A percentile compares a stretch with the other conserved stretches of the same genome.
Evolutionary conservation across 805 yeast genomes (phyloP).

Genomic region (Metschnikowia koreensis): DNA sequence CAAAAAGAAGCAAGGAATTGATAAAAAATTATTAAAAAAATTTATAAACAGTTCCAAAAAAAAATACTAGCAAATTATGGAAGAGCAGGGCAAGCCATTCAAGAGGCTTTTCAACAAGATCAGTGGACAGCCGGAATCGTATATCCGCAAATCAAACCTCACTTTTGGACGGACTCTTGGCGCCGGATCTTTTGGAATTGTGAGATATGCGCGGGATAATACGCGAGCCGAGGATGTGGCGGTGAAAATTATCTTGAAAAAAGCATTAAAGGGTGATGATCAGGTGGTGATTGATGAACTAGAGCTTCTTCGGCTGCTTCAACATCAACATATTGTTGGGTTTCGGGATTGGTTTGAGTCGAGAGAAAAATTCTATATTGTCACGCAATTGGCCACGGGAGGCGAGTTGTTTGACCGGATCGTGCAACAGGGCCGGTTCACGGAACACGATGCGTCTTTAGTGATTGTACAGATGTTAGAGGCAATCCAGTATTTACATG

Average conservation of each 20-base stretch:
- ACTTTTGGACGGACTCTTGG: slow-evolving; percentile 83
- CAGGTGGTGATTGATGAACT: slow-evolving; percentile 78
- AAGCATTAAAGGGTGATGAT: slow-evolving; percentile 77
- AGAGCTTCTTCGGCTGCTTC: slow-evolving; percentile 58
- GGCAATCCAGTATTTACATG: slow-evolving; percentile 79
- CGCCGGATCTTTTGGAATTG: slow-evolving; percentile 95
- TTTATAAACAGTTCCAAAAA: neutral
- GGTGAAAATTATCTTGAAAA: slow-evolving; percentile 81
- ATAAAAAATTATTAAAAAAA: neutral
- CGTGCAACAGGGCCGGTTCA: slow-evolving; percentile 73
- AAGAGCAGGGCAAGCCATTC: slow-evolving; percentile 12
- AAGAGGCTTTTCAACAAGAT: slow-evolving; percentile 50
- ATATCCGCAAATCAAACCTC: slow-evolving; percentile 64
- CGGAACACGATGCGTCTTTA: slow-evolving; percentile 82
- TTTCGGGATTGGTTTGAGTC: slow-evolving; percentile 93
- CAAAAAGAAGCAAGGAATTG: no score
- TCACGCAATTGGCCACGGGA: slow-evolving; percentile 92
- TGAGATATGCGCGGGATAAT: slow-evolving; percentile 64
- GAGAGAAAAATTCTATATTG: slow-evolving; percentile 87
- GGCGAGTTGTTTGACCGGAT: slow-evolving; percentile 94
- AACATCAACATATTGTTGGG: slow-evolving; percentile 86
- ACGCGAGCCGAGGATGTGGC: slow-evolving; percentile 71
- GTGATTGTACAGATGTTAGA: slow-evolving; percentile 71
- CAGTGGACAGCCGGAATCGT: slow-evolving; percentile 71
- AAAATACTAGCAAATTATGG: neutral